Conservation (phyloP, 345 rosid species). For the Brassica juncea region DNA sequence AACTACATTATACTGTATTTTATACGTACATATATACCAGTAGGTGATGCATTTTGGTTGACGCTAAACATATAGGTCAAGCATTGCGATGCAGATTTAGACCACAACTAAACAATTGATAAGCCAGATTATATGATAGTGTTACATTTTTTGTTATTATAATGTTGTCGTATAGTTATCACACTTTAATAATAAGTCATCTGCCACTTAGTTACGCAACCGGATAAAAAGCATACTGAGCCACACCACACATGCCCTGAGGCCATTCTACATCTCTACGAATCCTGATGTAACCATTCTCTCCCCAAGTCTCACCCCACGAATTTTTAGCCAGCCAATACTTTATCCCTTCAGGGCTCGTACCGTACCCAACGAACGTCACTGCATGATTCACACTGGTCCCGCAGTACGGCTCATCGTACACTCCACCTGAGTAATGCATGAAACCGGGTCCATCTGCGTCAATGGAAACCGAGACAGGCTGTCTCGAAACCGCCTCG, state of each 20-base stretch:
- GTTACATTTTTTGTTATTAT: neutral
- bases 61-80: neutral
- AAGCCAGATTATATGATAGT: neutral
- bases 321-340: conserved; percentile 66
- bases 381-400: conserved; percentile 50
- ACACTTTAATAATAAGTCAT: conserved; percentile 5
- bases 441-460: conserved; percentile 36
- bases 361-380: conserved; percentile 54
- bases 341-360: conserved; percentile 36
- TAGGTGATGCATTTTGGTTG: neutral
- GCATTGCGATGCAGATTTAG: conserved; percentile 28
- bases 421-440: conserved; percentile 50
- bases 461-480: conserved; percentile 54
- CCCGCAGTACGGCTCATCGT: conserved; percentile 46
- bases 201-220: conserved; percentile 22
- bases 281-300: conserved; percentile 57
- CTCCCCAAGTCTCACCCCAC: conserved; percentile 67
- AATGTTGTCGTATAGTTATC: neutral
- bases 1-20: neutral
- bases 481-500: conserved; percentile 58
- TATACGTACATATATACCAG: neutral
- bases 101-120: conserved; percentile 22
- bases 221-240: conserved; percentile 55
- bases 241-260: conserved; percentile 62
- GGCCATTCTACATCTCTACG: conserved; percentile 43